These are phyloP conservation scores for Acorus calamus DNA, from an alignment of 106 monocot genomes.

Conservation along the genomic window DNA sequence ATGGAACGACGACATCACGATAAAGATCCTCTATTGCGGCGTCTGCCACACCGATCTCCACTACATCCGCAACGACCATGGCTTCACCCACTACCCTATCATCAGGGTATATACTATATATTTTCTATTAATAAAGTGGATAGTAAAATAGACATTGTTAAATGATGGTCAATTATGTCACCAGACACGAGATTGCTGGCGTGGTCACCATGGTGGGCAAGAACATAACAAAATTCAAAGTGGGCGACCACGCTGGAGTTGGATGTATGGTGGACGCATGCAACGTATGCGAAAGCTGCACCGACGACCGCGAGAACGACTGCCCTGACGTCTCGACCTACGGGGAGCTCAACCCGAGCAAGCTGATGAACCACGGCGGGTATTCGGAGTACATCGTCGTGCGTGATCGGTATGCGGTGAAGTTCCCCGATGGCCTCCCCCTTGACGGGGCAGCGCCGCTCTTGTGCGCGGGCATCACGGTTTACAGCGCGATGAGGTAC, in stretches of 20 bases:
- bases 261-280: background rate
- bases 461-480: background rate
- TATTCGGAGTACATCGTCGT: background rate
- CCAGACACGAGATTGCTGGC: conserved; percentile 8
- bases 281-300: background rate
- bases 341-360: background rate
- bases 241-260: conserved; percentile 1
- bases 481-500: too few relatives aligned
- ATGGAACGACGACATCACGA: background rate
- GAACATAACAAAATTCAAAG: background rate
- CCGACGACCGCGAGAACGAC: background rate
- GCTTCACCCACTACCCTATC: conserved; percentile 1
- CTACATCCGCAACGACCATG: background rate
- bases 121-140: too few relatives aligned
- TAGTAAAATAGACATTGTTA: too few relatives aligned
- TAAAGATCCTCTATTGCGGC: conserved; percentile 5
- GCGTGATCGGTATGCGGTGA: background rate
- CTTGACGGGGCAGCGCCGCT: background rate
- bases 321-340: background rate
- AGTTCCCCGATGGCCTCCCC: background rate
- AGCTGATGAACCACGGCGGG: background rate
- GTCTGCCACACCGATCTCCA: conserved; percentile 10
- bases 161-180: too few relatives aligned
- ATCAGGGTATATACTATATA: background rate
- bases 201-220: background rate